These are phyloP conservation scores for Grigorovia transvaalensis DNA, from an alignment of 805 yeast species.

Conservation along the genomic window DNA sequence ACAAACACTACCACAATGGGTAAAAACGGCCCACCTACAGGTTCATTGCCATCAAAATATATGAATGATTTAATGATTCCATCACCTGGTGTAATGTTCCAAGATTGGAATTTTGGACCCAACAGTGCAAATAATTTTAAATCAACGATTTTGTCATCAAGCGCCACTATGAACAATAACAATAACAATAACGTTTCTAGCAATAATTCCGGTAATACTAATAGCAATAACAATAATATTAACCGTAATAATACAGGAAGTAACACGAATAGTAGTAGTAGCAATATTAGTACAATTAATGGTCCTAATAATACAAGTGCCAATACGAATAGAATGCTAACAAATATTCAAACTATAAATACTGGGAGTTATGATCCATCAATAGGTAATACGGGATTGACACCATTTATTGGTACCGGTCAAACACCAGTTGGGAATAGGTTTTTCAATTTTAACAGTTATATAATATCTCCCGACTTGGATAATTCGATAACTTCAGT, in stretches of 20 bases:
- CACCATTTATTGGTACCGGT: constrained; percentile 23
- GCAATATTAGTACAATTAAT: neutral
- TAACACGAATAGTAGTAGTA: neutral
- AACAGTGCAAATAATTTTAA: constrained; percentile 8
- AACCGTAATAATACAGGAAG: neutral
- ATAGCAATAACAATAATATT: neutral
- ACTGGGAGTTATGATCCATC: constrained; percentile 1
- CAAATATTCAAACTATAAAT: neutral
- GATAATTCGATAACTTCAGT: constrained; percentile 1
- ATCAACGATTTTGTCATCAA: constrained; percentile 1
- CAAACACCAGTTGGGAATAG: constrained; percentile 21
- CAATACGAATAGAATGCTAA: neutral
- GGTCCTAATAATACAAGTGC: neutral
- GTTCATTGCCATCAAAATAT: constrained; percentile 25
- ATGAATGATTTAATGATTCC: constrained; percentile 27
- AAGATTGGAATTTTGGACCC: constrained; percentile 23
- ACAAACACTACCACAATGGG: neutral
- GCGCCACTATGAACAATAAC: neutral
- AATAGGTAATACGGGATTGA: constrained; percentile 22
- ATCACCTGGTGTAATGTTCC: constrained; percentile 27
- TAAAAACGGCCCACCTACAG: constrained; percentile 18
- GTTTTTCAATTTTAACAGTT: constrained; percentile 23
- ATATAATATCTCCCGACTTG: constrained; percentile 3
- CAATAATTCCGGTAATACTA: neutral
- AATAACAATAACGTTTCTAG: neutral